Evolutionary conservation across 108 stramenopile genomes (phyloP), one percentile per base, ranked within the genome.

Genomic region (Fragilariopsis cylindrus): DNA sequence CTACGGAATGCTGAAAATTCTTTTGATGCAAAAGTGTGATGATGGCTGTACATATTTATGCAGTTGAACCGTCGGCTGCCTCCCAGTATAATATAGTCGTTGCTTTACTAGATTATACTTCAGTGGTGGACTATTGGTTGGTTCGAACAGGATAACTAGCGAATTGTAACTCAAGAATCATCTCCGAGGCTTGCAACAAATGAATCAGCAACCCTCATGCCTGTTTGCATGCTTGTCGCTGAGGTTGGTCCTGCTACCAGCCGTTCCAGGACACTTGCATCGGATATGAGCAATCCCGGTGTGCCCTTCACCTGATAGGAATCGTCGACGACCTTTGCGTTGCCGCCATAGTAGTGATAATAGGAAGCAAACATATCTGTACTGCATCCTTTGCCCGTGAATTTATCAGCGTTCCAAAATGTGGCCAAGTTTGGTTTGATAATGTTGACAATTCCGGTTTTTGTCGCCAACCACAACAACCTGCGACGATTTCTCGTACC

Each of bases 321-420:
- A 52, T 52, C 50, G 50, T 52, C 50, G 13, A 52, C 50, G 13
- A 52, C 50, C 50, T 52, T 52, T 52, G 50, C 50, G 50, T 52
- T 52, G 50, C 50, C 50, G 50, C 50, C 50, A 13, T 52, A 52
- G 50, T 52, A 52, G 50, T 52, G 50, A 52, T 52, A 52, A 52
- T 52, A 52, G 50, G 50, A 52, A 52, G 12, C 50, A 52, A 52
- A 13, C 50, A 52, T 52, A 13, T 52, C 13, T 52, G 50, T 52
- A 13, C 50, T 52, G 50, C 50, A 52, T 52, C 13, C 13, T 13
- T 52, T 52, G 9, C 50, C 50, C 9, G 50, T 52, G 50, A 52
- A 52, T 52, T 9, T 13, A 52, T 52, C 50, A 13, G 50, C 50
- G 13, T 52, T 52, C 50, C 50, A 52, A 52, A 13, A 52, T 13